Percentiles rank a stretch among this genome's conserved stretches.
Evolutionary conservation across 768 basidiomycete species (phyloP).

Genomic region (Kwoniella europaea): DNA sequence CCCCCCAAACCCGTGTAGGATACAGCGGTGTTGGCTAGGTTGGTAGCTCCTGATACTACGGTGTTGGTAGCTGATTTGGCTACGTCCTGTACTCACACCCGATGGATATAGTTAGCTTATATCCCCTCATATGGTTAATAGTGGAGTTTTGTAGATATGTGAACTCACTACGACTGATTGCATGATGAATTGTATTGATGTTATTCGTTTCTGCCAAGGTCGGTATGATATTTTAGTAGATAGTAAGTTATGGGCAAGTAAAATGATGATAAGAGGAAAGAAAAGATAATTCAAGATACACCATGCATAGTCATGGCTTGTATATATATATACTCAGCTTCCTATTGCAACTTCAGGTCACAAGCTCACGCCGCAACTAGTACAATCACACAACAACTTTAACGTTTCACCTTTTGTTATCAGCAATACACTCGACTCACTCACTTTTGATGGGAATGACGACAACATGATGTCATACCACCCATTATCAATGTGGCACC

Average conservation of each 20-base stretch:
- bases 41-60: conserved; percentile 8
- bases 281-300: no score
- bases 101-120: no score
- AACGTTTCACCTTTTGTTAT: conserved; percentile 2
- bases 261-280: neutral
- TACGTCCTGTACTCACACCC: conserved; percentile 8
- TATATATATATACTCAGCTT: neutral
- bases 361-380: neutral
- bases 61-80: conserved; percentile 23
- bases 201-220: neutral
- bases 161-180: conserved; percentile 37
- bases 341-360: neutral
- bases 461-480: neutral
- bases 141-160: neutral
- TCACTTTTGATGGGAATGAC: conserved; percentile 7
- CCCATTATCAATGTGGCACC: neutral
- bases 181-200: conserved; percentile 17
- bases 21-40: conserved; percentile 20
- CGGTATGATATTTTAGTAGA: neutral
- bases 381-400: neutral
- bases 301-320: neutral
- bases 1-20: conserved; percentile 21
- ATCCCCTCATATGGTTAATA: no score
- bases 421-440: no score
- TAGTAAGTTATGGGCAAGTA: neutral